These are phyloP conservation scores for Thalassia testudinum DNA, from an alignment of 116 monocot species.

Conservation along the genomic window DNA sequence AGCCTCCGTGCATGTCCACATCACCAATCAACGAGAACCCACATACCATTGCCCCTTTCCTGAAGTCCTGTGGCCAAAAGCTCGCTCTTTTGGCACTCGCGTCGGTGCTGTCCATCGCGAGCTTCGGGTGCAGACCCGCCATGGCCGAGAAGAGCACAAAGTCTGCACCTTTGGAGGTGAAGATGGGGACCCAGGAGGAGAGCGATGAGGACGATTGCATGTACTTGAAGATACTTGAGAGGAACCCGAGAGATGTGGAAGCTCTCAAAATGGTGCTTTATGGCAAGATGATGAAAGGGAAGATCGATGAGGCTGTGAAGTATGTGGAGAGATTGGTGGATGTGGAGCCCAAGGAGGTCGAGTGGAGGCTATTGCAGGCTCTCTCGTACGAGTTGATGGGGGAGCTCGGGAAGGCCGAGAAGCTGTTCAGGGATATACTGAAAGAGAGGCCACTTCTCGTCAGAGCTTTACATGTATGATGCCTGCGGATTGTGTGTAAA, in stretches of 20 bases:
- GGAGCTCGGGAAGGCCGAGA: constrained; percentile 45
- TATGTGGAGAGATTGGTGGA: constrained; percentile 50
- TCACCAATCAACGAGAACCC: no score
- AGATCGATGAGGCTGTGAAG: constrained; percentile 31
- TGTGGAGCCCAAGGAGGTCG: constrained; percentile 62
- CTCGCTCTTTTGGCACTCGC: constrained; percentile 7
- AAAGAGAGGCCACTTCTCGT: constrained; percentile 56
- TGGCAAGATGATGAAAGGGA: constrained; percentile 54
- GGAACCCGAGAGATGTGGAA: constrained; percentile 39
- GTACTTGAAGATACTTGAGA: constrained; percentile 42
- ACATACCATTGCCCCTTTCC: no score
- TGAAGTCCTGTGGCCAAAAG: no score
- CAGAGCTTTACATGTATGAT: constrained; percentile 75
- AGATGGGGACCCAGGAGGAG: not conserved
- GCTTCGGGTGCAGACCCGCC: constrained; percentile 21
- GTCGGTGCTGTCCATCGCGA: constrained; percentile 28
- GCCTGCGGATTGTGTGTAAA: not conserved
- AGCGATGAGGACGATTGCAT: constrained; percentile 19
- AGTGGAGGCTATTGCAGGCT: constrained; percentile 72
- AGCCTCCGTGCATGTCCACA: no score
- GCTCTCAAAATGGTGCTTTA: constrained; percentile 60
- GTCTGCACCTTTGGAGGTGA: constrained; percentile 15
- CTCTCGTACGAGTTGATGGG: constrained; percentile 71
- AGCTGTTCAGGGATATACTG: constrained; percentile 52
- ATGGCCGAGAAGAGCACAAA: constrained; percentile 12